Percentiles rank a stretch among this genome's conserved stretches.
Evolutionary conservation across 2,329 filamentous ascomycete species (phyloP).

Genomic region (Emergomyces pasteurianus): DNA sequence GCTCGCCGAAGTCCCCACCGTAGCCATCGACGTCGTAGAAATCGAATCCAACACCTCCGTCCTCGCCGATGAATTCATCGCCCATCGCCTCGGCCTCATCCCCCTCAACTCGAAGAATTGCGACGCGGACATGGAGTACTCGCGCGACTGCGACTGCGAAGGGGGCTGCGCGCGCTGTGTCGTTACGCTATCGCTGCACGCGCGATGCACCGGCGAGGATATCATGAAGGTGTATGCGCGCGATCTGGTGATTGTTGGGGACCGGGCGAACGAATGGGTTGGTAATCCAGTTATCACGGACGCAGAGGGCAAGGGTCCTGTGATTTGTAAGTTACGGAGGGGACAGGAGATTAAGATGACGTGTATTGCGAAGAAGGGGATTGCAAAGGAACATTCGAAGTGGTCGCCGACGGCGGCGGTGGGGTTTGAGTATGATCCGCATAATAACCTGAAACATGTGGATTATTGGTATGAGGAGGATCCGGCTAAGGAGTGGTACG

Average conservation of each 20-base stretch:
- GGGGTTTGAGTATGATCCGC: conserved; percentile 95
- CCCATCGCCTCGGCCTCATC: conserved; percentile 78
- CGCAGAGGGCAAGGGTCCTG: conserved; percentile 63
- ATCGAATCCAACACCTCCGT: conserved; percentile 95
- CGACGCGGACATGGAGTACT: conserved; percentile 67
- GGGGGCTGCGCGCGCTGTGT: conserved; percentile 88
- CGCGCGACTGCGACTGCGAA: conserved; percentile 92
- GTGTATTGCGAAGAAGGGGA: conserved; percentile 95
- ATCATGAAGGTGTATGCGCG: conserved; percentile 91
- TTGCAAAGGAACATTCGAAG: conserved; percentile 97
- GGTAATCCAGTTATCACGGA: conserved; percentile 78
- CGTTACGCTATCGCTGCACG: conserved; percentile 72
- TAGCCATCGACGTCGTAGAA: conserved; percentile 89
- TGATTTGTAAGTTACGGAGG: conserved; percentile 82
- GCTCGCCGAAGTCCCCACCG: conserved; percentile 82
- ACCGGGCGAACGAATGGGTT: conserved; percentile 59
- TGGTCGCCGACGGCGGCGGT: conserved; percentile 90
- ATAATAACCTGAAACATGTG: conserved; percentile 86
- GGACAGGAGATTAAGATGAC: conserved; percentile 83
- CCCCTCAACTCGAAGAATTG: conserved; percentile 86
- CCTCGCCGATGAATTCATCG: conserved; percentile 93
- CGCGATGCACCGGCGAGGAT: conserved; percentile 71
- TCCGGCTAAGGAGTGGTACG: conserved; percentile 67
- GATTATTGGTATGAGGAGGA: conserved; percentile 94
- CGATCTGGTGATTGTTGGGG: conserved; percentile 63